Conservation (phyloP, 2,329 filamentous ascomycete genomes). For the Neurospora crassa region DNA sequence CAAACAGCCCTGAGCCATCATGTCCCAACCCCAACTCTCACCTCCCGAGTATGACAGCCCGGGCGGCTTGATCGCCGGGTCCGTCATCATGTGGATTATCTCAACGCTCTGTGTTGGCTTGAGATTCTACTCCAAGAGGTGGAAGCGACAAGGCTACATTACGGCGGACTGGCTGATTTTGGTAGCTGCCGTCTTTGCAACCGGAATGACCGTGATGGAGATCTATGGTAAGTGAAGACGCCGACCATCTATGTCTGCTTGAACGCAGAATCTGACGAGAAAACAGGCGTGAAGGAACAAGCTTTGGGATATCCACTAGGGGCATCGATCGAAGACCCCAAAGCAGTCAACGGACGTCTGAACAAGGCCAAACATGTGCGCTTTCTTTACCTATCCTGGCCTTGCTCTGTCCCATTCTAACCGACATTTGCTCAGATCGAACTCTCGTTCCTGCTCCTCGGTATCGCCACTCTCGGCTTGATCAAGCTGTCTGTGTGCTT, state of each 20-base stretch:
- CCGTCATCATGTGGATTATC: slow-evolving; percentile 4
- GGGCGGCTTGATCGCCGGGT: slow-evolving; percentile 3
- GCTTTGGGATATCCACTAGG: slow-evolving; percentile 4
- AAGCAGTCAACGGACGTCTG: slow-evolving; percentile 5
- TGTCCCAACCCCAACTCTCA: not conserved
- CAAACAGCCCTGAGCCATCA: not conserved
- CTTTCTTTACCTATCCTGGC: not conserved
- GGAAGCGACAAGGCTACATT: slow-evolving; percentile 6
- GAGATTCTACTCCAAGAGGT: slow-evolving; percentile 7
- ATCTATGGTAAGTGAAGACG: slow-evolving; percentile 2
- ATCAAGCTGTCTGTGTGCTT: slow-evolving; percentile 7
- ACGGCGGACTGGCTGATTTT: slow-evolving; percentile 7
- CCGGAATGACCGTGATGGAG: slow-evolving; percentile 3
- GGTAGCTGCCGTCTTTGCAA: slow-evolving; percentile 2
- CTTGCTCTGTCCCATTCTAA: not conserved
- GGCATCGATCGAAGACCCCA: not conserved
- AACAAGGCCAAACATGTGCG: slow-evolving; percentile 6
- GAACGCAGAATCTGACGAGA: not conserved
- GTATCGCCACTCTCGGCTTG: slow-evolving; percentile 3
- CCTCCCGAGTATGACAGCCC: slow-evolving; percentile 6
- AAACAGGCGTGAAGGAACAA: slow-evolving; percentile 1
- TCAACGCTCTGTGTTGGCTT: slow-evolving; percentile 4
- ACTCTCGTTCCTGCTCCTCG: slow-evolving; percentile 4
- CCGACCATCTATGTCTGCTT: not conserved
- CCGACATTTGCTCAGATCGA: not conserved